Evolutionary conservation across 306 rosid species (phyloP).

Genomic region (Castanea sativa): DNA sequence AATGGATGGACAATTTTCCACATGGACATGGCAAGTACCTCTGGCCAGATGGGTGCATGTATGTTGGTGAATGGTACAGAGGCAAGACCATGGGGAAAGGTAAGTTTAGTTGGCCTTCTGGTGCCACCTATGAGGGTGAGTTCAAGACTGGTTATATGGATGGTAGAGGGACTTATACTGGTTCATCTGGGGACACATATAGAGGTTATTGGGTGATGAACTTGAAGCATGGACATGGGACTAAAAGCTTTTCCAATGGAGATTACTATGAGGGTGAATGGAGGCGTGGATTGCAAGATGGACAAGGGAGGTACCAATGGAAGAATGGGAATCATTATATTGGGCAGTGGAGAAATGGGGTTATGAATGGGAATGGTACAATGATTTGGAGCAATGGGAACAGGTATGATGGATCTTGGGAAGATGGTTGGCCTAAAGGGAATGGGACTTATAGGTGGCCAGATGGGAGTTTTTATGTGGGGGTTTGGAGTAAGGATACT

Average conservation of each 20-base stretch:
- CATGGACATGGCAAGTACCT: conserved; percentile 78
- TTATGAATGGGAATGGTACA: conserved; percentile 69
- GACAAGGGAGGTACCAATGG: conserved; percentile 89
- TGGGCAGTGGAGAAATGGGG: conserved; percentile 77
- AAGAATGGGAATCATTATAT: conserved; percentile 64
- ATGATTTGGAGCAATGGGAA: conserved; percentile 71
- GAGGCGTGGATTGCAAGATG: conserved; percentile 73
- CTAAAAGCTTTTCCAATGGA: conserved; percentile 65
- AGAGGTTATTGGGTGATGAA: conserved; percentile 81
- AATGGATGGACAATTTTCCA: conserved; percentile 55
- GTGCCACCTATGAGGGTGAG: conserved; percentile 87
- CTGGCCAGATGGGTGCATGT: conserved; percentile 95
- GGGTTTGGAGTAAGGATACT: conserved; percentile 69
- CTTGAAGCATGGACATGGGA: conserved; percentile 75
- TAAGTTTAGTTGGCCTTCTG: conserved; percentile 89
- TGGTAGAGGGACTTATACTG: conserved; percentile 78
- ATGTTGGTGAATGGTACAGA: conserved; percentile 75
- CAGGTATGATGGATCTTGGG: conserved; percentile 88
- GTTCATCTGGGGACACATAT: conserved; percentile 68
- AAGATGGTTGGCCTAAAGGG: conserved; percentile 73
- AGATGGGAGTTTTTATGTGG: conserved; percentile 71
- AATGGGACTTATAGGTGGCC: conserved; percentile 72
- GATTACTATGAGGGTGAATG: conserved; percentile 93
- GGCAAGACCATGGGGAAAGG: conserved; percentile 75
- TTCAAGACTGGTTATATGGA: conserved; percentile 71